Conservation (phyloP, 164 flowering plant species). For the Protea cynaroides region DNA sequence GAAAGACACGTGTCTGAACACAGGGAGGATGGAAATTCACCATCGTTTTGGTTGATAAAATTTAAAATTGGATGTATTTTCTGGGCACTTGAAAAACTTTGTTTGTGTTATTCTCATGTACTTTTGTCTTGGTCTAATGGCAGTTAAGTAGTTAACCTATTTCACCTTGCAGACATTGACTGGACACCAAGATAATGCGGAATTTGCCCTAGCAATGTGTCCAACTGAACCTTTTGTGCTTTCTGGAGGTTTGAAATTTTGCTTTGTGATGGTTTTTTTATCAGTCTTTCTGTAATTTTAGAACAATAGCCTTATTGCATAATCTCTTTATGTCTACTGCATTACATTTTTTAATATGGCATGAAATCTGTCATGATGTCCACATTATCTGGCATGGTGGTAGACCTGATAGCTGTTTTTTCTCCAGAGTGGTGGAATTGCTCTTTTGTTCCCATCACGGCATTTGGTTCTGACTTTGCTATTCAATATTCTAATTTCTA, state of each 20-base stretch:
- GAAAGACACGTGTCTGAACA: not conserved
- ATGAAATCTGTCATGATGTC: too few species aligned
- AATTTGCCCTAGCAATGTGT: conserved; percentile 97
- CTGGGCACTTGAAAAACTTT: not conserved
- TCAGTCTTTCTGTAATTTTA: not conserved
- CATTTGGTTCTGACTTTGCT: not conserved
- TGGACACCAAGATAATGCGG: conserved; percentile 95
- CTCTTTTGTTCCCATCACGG: not conserved
- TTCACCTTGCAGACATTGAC: conserved; percentile 66
- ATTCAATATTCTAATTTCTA: not conserved
- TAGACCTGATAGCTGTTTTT: too few species aligned
- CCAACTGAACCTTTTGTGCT: conserved; percentile 89
- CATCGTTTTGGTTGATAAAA: too few species aligned
- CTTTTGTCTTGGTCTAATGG: not conserved
- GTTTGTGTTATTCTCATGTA: not conserved
- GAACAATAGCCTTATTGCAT: too few species aligned
- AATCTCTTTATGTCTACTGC: too few species aligned
- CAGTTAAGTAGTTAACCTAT: conserved; percentile 2
- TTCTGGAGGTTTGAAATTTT: conserved; percentile 69
- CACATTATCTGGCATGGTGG: too few species aligned
- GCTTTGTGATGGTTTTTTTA: not conserved
- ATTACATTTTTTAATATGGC: too few species aligned
- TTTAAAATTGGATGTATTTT: not conserved
- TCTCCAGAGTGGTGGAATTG: too few species aligned
- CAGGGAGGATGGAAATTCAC: not conserved